These are phyloP conservation scores for Lactarius vividus DNA, from an alignment of 768 basidiomycete species.

Conservation along the genomic window DNA sequence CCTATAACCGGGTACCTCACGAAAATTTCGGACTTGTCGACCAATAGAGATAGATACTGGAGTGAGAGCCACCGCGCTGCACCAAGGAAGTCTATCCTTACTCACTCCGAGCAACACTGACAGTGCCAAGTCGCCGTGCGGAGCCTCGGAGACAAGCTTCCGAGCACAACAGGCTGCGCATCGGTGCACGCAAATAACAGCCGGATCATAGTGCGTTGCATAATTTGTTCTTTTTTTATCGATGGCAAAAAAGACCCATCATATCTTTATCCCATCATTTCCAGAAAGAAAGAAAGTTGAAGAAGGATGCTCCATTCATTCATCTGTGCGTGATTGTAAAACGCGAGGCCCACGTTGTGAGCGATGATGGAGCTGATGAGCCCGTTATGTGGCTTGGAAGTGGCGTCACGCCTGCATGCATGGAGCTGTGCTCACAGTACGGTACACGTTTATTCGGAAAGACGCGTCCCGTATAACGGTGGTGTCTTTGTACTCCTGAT, in stretches of 20 bases:
- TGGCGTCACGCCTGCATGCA: neutral
- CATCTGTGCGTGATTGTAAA: neutral
- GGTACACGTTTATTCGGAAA: neutral
- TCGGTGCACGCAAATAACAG: neutral
- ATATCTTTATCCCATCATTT: neutral
- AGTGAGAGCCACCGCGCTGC: neutral
- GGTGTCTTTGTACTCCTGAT: neutral
- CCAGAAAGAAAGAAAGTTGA: neutral
- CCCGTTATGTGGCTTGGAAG: neutral
- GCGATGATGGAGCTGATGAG: conserved; percentile 1
- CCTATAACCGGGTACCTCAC: neutral
- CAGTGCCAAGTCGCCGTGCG: neutral
- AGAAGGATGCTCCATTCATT: neutral
- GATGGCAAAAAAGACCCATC: neutral
- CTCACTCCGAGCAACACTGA: neutral
- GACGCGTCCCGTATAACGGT: neutral
- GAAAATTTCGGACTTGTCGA: neutral
- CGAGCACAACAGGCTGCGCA: neutral
- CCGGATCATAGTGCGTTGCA: neutral
- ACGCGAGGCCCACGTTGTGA: neutral
- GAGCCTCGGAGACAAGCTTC: neutral
- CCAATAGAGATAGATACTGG: neutral
- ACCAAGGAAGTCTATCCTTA: neutral
- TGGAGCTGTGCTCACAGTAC: neutral
- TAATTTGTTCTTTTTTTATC: neutral